Base-by-base conservation (phyloP, 2,329 filamentous ascomycete species). In the Aureobasidium sp. region DNA sequence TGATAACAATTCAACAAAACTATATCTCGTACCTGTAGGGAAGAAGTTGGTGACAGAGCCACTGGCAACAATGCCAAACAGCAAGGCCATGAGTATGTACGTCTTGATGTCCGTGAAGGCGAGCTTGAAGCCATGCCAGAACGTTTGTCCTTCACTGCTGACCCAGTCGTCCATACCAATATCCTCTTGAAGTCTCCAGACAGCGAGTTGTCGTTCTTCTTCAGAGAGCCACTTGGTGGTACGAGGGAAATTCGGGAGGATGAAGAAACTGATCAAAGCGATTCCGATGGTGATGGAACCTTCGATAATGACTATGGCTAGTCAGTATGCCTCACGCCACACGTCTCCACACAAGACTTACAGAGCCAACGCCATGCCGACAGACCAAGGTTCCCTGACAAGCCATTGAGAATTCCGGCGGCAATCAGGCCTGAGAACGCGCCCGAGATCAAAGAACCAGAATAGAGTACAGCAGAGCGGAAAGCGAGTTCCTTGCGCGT, bases 401-500 rank as follows among this genome's bases (percentile, higher is more conserved):
- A 69, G 5, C 77, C 77, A 26, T 71, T 67, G 6, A 79, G 71
- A 34, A 82, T 81, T 3, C 79, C 80, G 3, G 81, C 81, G 8
- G 79, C 81, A 56, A 84, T 81, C 29, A 83, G 73, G 24, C 78
- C 80, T n/a, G 79, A 79, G 66, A 83, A 83, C 1, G 81, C 80
- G 50, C 72, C 78, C 57, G 76, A 77, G 34, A 83, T 74, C 24
- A 82, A 70, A 1, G 76, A 78, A 4, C 79, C 81, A 3, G 79
- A 78, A 68, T 81, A 83, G 61, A 83, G 77, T 47, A 82, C 76
- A n/a, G 77, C 77, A 66, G 78, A 81, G 5, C 81, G 76, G 46
- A 80, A 73, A 3, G 77, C 77, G 17, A 83, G 69, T 64, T 83
- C 81, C 34, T 78, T 75, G 55, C 78, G 78, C 1, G 79, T 83